These are phyloP conservation scores for Aspergillus leporis DNA, from an alignment of 495 filamentous ascomycete species.

Conservation along the genomic window DNA sequence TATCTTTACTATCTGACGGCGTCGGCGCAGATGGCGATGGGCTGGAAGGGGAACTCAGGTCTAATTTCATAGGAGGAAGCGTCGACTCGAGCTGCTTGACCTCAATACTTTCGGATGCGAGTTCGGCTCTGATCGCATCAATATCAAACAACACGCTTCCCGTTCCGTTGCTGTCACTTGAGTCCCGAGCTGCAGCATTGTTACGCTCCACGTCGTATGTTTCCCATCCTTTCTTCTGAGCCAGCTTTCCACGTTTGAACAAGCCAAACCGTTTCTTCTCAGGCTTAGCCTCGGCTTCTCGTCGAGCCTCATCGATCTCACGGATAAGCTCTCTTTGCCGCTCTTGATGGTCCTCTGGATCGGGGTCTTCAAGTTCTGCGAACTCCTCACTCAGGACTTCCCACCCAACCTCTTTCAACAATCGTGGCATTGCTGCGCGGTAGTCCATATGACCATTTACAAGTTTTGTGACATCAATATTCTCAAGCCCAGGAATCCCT, in stretches of 20 bases:
- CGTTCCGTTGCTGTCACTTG: constrained; percentile 31
- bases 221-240: constrained; percentile 90
- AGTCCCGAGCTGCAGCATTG: constrained; percentile 19
- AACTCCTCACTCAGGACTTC: constrained; percentile 90
- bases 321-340: constrained; percentile 91
- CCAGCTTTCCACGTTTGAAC: constrained; percentile 73
- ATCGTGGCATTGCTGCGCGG: constrained; percentile 82
- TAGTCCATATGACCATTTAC: constrained; percentile 98
- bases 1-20: constrained; percentile 45
- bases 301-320: constrained; percentile 93
- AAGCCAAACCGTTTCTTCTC: constrained; percentile 75
- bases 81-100: constrained; percentile 85
- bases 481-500: constrained; percentile 78
- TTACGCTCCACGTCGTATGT: constrained; percentile 69
- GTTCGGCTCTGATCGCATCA: constrained; percentile 85
- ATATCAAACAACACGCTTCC: constrained; percentile 84
- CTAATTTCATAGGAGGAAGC: constrained; percentile 83
- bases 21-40: constrained; percentile 27
- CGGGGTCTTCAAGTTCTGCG: constrained; percentile 94
- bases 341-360: constrained; percentile 88
- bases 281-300: constrained; percentile 72
- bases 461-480: constrained; percentile 80
- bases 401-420: constrained; percentile 87
- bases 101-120: constrained; percentile 74
- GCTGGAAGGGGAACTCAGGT: constrained; percentile 44